Evolutionary conservation across 345 rosid species (phyloP), one percentile per base, ranked within the genome.

Genomic region (Gossypium ekmanianum): DNA sequence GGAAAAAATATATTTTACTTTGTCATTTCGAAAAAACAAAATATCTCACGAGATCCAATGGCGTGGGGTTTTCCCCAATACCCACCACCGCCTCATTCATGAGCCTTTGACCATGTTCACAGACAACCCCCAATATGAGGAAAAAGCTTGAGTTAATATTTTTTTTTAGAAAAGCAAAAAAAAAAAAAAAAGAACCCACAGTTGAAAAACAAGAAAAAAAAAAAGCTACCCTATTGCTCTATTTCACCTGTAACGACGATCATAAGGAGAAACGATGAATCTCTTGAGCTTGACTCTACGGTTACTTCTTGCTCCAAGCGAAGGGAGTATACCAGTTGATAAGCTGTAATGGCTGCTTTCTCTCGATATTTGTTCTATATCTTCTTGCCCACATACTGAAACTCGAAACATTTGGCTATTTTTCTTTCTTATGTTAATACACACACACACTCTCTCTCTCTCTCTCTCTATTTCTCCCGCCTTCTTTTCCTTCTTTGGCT

Each of bases 281-380:
- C 78, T 70, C n/a, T 76, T 74, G 47, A 95, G 98, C 89, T 85
- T 87, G 54, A 91, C 77, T 72, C 97, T 67, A 20, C 97, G 96
- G 74, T 83, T 86, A 77, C 97, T 93, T 79, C 94, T 85, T 4
- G 98, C 97, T 2, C 99, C 99, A 2, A 95, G 97, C 6, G 98
- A 83, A 56, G 99, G 99, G 72, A 95, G 84, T 43, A 95, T 84
- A 7, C 92, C 96, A 29, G 93, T 91, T 0, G 97, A 78, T 50
- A 95, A 90, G 80, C 98, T 95, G 77, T 91, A 93, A 59, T 89
- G 96, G 76, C 99, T 95, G 2, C 94, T 92, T n/a, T 90, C 93
- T 81, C 93, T 82, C 0, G 99, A 95, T 8, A 93, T 44, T 79
- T 88, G 95, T 77, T 95, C 96, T 3, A 89, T 54, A 86, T 90